These are phyloP conservation scores for Capronia americana DNA, from an alignment of 2,329 filamentous ascomycete species.

Conservation along the genomic window DNA sequence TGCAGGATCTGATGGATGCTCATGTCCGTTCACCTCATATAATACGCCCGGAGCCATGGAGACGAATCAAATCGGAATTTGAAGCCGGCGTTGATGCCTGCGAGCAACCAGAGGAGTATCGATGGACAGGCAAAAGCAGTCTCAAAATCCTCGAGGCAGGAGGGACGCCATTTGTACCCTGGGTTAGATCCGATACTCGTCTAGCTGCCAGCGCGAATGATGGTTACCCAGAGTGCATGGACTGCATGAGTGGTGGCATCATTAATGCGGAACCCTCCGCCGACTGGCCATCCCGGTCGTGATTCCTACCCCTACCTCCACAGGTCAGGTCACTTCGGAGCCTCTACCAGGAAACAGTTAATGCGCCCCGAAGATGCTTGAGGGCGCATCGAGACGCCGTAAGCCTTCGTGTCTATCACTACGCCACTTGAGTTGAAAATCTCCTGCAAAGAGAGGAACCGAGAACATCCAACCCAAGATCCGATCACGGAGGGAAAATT, in stretches of 20 bases:
- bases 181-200: conserved; percentile 1
- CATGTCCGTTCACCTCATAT: conserved; percentile 3
- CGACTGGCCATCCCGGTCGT: background rate
- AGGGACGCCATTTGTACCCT: conserved; percentile 5
- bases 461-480: background rate
- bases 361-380: background rate
- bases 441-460: background rate
- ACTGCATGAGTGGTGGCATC: conserved; percentile 5
- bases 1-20: background rate
- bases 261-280: conserved; percentile 20
- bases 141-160: background rate
- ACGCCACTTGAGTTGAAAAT: background rate
- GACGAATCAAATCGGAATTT: background rate
- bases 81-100: background rate
- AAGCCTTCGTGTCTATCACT: conserved; percentile 8
- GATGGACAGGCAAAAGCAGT: background rate
- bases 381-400: background rate
- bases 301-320: background rate
- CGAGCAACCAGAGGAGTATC: background rate
- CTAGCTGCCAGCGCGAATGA: background rate
- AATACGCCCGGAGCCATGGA: conserved; percentile 27
- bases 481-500: conserved; percentile 32
- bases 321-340: background rate
- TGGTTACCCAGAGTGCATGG: conserved; percentile 5
- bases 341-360: conserved; percentile 3